A percentile compares a stretch with the other conserved stretches of the same genome.
These are phyloP conservation scores for Spergularia marina DNA, from an alignment of 148 eudicot genomes.

Conservation along the genomic window DNA sequence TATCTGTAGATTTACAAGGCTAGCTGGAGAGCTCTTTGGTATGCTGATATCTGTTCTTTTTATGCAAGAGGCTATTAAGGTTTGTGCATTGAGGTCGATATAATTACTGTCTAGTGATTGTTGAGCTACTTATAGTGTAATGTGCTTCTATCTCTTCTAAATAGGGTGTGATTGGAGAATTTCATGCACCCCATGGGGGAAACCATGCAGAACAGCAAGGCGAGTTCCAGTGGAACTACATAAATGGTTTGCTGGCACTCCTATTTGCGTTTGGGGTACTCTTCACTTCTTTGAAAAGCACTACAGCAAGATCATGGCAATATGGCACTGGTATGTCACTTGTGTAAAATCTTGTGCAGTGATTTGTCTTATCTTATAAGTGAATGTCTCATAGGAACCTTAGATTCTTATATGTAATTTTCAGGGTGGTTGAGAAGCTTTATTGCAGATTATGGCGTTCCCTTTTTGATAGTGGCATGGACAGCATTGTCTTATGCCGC, in stretches of 20 bases:
- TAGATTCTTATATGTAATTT: not conserved
- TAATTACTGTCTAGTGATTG: not conserved
- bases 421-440: conserved; percentile 68
- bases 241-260: conserved; percentile 65
- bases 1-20: conserved; percentile 57
- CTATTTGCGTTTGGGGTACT: conserved; percentile 72
- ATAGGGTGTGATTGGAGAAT: conserved; percentile 78
- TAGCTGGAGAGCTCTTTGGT: conserved; percentile 72
- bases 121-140: not conserved
- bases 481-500: conserved; percentile 57
- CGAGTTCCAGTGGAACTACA: conserved; percentile 59
- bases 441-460: conserved; percentile 91
- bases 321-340: conserved; percentile 56
- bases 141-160: not conserved
- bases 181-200: conserved; percentile 41
- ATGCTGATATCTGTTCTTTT: conserved; percentile 64
- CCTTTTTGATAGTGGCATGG: conserved; percentile 72
- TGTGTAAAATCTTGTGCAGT: not conserved
- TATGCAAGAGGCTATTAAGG: conserved; percentile 64
- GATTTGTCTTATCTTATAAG: not conserved
- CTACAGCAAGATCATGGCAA: conserved; percentile 70
- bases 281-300: conserved; percentile 57
- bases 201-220: conserved; percentile 28
- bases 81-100: conserved; percentile 17
- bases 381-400: not conserved